These are phyloP conservation scores for Saccharomycopsis lassenensis DNA, from an alignment of 805 yeast species.

Conservation along the genomic window DNA sequence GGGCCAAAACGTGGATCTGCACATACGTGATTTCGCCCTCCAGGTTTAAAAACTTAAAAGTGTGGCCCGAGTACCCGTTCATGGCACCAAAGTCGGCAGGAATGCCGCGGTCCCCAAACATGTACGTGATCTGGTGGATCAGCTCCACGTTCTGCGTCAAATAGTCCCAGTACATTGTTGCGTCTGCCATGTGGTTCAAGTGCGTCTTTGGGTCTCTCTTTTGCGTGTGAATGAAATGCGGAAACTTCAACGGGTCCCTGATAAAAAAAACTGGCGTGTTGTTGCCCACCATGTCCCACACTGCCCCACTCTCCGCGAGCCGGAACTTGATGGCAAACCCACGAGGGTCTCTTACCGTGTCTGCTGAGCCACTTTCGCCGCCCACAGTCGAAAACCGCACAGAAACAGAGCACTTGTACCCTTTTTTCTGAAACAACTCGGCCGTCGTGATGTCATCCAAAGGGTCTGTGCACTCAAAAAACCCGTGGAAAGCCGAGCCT, in stretches of 20 bases:
- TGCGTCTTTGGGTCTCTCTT: constrained; percentile 78
- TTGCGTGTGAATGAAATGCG: constrained; percentile 80
- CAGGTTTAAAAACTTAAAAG: constrained; percentile 47
- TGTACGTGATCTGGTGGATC: constrained; percentile 40
- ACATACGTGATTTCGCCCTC: constrained; percentile 46
- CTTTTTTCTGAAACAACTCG: constrained; percentile 30
- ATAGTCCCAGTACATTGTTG: constrained; percentile 76
- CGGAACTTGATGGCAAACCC: constrained; percentile 74
- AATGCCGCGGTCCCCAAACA: constrained; percentile 59
- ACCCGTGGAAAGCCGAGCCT: constrained; percentile 54
- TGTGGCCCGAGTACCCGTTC: constrained; percentile 61
- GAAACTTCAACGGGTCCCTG: constrained; percentile 73
- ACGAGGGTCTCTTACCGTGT: constrained; percentile 80
- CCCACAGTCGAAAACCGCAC: constrained; percentile 74
- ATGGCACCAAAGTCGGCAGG: constrained; percentile 44
- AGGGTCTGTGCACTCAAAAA: constrained; percentile 48
- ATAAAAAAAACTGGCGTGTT: constrained; percentile 66
- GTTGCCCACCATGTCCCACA: constrained; percentile 66
- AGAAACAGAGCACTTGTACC: constrained; percentile 32
- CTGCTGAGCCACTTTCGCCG: constrained; percentile 75
- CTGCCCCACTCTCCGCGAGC: constrained; percentile 72
- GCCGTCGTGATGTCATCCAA: constrained; percentile 39
- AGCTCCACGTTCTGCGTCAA: constrained; percentile 47
- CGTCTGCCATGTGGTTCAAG: constrained; percentile 27
- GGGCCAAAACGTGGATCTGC: constrained; percentile 44